Evolutionary conservation across 2,329 filamentous ascomycete genomes (phyloP).

Genomic region (Colletotrichum euphorbiae): DNA sequence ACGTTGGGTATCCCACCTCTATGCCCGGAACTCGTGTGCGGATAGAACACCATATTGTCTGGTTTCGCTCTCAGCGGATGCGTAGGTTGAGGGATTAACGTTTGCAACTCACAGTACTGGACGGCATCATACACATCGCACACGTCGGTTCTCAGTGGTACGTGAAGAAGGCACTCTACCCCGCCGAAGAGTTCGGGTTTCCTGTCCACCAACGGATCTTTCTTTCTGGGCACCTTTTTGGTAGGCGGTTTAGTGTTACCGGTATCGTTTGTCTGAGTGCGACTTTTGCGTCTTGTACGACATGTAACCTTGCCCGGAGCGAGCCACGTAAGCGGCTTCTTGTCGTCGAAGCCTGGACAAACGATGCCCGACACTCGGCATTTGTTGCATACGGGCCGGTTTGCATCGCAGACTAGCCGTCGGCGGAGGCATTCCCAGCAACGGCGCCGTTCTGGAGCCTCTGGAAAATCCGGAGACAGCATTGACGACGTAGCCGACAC

Average conservation of each 20-base stretch:
- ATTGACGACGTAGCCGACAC: too few species aligned
- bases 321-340: constrained; percentile 54
- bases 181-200: background rate
- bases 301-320: constrained; percentile 51
- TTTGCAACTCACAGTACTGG: constrained; percentile 36
- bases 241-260: background rate
- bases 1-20: constrained; percentile 37
- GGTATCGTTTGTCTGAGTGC: background rate
- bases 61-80: background rate
- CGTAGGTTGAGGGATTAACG: background rate
- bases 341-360: constrained; percentile 54
- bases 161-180: constrained; percentile 8
- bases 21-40: constrained; percentile 41
- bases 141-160: constrained; percentile 30
- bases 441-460: constrained; percentile 42
- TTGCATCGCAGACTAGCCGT: constrained; percentile 53
- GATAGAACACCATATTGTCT: constrained; percentile 41
- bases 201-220: background rate
- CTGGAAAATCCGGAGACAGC: background rate
- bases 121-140: constrained; percentile 36
- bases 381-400: constrained; percentile 51
- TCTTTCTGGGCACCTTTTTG: background rate
- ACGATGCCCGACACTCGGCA: constrained; percentile 49
- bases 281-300: constrained; percentile 41
- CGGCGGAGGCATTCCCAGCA: constrained; percentile 59